These are phyloP conservation scores for Monascus ruber DNA, from an alignment of 2,329 filamentous ascomycete species.

Conservation along the genomic window DNA sequence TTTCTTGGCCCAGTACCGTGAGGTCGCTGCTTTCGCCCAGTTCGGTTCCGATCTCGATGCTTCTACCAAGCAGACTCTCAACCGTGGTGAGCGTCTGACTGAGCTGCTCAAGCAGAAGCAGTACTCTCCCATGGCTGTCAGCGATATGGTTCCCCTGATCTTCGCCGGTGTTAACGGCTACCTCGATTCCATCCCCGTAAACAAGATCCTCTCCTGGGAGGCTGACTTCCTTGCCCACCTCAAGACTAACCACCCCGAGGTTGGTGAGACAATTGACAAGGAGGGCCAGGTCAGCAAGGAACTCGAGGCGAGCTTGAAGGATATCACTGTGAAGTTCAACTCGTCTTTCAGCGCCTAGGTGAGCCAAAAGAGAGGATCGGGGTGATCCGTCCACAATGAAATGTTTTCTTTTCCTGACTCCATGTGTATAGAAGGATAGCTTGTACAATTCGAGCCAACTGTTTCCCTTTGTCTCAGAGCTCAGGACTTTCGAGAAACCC, in stretches of 20 bases:
- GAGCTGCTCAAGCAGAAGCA: constrained; percentile 99
- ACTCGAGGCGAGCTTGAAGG: constrained; percentile 52
- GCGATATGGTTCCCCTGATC: constrained; percentile 99
- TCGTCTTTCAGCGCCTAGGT: constrained; percentile 65
- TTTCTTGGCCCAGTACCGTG: constrained; percentile 99
- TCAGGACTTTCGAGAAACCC: constrained; percentile 7
- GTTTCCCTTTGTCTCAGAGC: constrained; percentile 20
- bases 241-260: constrained; percentile 75
- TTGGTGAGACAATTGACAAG: constrained; percentile 81
- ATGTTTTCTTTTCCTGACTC: constrained; percentile 27
- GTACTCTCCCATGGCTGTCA: constrained; percentile 96
- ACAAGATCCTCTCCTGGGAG: constrained; percentile 90
- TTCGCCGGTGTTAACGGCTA: constrained; percentile 97
- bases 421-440: constrained; percentile 35
- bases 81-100: constrained; percentile 95
- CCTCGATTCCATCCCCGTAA: constrained; percentile 79
- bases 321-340: constrained; percentile 69
- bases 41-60: constrained; percentile 99
- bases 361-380: constrained; percentile 21
- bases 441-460: constrained; percentile 36
- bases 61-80: constrained; percentile 95
- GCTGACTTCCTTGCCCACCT: constrained; percentile 86
- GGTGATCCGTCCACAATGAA: constrained; percentile 22
- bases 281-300: constrained; percentile 96
- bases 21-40: constrained; percentile 98